Percentiles rank a stretch among this genome's conserved stretches.
Conservation (phyloP, 164 flowering plant genomes). For the Nymphaea thermarum region DNA sequence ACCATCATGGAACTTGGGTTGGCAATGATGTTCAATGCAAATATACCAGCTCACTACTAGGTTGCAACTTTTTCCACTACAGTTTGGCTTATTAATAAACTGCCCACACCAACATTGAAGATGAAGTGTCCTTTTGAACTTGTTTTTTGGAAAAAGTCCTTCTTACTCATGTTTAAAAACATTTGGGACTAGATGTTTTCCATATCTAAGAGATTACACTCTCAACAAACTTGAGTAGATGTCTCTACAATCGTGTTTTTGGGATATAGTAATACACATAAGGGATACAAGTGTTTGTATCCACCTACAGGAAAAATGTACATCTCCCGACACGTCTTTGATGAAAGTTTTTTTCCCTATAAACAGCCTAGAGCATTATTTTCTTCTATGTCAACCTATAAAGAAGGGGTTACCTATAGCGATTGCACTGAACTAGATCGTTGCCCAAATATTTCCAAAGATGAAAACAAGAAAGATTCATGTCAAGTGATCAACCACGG, state of each 20-base stretch:
- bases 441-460: background rate
- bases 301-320: background rate
- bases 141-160: background rate
- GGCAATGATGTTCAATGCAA: background rate
- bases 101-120: background rate
- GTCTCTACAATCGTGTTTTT: conserved; percentile 5
- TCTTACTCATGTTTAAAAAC: background rate
- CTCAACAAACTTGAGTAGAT: conserved; percentile 2
- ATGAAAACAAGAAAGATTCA: background rate
- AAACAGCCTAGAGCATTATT: no score
- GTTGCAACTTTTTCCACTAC: conserved; percentile 4
- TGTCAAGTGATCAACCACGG: background rate
- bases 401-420: no score
- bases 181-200: conserved; percentile 5
- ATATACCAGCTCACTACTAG: background rate
- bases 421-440: background rate
- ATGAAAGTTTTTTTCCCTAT: background rate
- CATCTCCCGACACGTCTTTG: conserved; percentile 8
- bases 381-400: background rate
- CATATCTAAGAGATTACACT: background rate
- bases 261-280: conserved; percentile 2
- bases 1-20: background rate
- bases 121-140: background rate
- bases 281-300: conserved; percentile 6
- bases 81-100: background rate